A percentile compares a stretch with the other conserved stretches of the same genome.
phyloP scores from a whole-genome alignment of 495 filamentous ascomycete species.

The Haplographium delicatum region DNA sequence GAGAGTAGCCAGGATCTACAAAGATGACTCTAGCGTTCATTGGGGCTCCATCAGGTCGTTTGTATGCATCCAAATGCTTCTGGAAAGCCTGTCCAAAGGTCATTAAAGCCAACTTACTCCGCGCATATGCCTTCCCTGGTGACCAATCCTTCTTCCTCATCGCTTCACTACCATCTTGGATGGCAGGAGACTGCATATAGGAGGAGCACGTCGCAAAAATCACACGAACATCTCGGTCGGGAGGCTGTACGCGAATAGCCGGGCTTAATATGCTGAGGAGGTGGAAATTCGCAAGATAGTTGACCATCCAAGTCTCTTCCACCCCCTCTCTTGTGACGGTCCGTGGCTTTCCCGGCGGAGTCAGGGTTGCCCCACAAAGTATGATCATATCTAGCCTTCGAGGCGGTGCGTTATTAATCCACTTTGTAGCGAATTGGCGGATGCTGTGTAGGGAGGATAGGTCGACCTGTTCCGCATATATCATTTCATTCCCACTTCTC shows the following conservation, averaged over 20 bases:
- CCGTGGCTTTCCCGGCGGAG: constrained; percentile 51
- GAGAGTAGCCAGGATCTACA: constrained; percentile 76
- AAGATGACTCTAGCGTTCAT: constrained; percentile 75
- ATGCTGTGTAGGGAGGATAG: constrained; percentile 81
- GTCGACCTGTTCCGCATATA: constrained; percentile 94
- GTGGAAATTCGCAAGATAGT: constrained; percentile 95
- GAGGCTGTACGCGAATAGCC: constrained; percentile 79
- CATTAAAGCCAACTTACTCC: constrained; percentile 87
- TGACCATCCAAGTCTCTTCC: constrained; percentile 86
- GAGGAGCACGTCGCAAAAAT: constrained; percentile 80
- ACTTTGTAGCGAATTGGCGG: constrained; percentile 93
- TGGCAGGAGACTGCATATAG: constrained; percentile 67
- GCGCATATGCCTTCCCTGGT: constrained; percentile 58
- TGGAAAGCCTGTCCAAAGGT: constrained; percentile 83
- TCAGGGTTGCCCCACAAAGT: constrained; percentile 72
- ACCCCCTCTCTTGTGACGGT: constrained; percentile 67
- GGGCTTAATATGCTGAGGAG: constrained; percentile 85
- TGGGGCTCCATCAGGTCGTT: constrained; percentile 74
- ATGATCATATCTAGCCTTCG: constrained; percentile 91
- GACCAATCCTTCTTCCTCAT: constrained; percentile 45
- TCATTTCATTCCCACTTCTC: constrained; percentile 75
- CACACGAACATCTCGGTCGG: constrained; percentile 87
- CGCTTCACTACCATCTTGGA: constrained; percentile 38
- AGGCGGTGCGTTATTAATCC: constrained; percentile 92
- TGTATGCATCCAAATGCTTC: constrained; percentile 76